A percentile compares a stretch with the other conserved stretches of the same genome.
These are phyloP conservation scores for Phoenix dactylifera DNA, from an alignment of 176 grass and related monocot species.

Conservation along the genomic window DNA sequence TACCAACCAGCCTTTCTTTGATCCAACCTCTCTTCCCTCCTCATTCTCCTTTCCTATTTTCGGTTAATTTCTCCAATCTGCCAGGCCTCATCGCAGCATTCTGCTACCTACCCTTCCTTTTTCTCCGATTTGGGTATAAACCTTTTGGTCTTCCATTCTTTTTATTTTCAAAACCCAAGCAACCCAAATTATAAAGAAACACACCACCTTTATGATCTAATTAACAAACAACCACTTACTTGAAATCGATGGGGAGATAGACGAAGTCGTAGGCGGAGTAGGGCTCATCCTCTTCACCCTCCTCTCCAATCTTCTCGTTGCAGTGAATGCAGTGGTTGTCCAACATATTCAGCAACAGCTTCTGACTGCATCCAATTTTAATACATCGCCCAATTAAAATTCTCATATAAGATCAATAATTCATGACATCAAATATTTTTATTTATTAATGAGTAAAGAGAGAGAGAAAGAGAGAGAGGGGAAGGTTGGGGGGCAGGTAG, in stretches of 20 bases:
- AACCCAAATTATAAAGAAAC: too few relatives aligned
- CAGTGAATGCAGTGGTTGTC: constrained; percentile 92
- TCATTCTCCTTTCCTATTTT: constrained; percentile 21
- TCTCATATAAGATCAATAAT: too few relatives aligned
- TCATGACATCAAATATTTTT: too few relatives aligned
- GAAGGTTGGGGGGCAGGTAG: neutral
- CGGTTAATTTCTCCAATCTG: constrained; percentile 23
- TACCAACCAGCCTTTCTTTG: neutral
- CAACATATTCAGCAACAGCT: constrained; percentile 83
- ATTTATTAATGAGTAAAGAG: too few relatives aligned
- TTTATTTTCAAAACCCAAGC: too few relatives aligned
- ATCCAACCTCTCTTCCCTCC: neutral
- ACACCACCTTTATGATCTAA: too few relatives aligned
- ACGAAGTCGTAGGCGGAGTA: constrained; percentile 91
- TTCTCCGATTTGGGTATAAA: neutral
- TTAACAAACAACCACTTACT: constrained; percentile 38
- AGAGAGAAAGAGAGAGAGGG: neutral
- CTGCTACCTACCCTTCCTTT: constrained; percentile 2
- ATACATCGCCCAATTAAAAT: too few relatives aligned
- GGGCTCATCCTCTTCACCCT: constrained; percentile 34
- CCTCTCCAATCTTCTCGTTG: constrained; percentile 59
- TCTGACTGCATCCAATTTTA: constrained; percentile 48
- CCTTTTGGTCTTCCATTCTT: neutral
- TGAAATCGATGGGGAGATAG: constrained; percentile 99
- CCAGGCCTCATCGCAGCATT: constrained; percentile 14